Base-by-base conservation (phyloP, 805 yeast genomes). In the Kazachstania taianensis region DNA sequence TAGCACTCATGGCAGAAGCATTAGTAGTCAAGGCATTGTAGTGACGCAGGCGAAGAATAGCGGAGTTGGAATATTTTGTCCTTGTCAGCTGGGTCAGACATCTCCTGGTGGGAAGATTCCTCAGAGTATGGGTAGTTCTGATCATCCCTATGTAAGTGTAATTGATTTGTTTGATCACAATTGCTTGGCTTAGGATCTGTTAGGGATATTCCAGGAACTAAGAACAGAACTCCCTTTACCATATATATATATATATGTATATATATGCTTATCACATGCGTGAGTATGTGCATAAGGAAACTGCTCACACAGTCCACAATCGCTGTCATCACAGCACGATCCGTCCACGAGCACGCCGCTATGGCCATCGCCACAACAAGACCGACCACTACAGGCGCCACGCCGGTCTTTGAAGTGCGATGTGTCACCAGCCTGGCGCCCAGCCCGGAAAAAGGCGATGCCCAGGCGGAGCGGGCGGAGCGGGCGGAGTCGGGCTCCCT, bases 61-160 rank as follows among this genome's bases (percentile, higher is more conserved):
- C 36, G 20, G 28, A 19, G 15, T 20, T 33, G 15, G 36, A 33
- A 17, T 18, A 20, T 9, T 22, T 27, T 2, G 30, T 33, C 26
- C 29, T 33, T 10, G 36, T 28, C 29, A 33, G 10, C 13, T 33
- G 30, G 17, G 36, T 33, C 7, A 33, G 16, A 20, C 23, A 13
- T 15, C 17, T 22, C 14, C 15, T 28, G 17, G 31, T 15, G 20
- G 26, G 15, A 14, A 22, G 4, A 16, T 20, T 31, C 24, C 24
- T 31, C 14, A 31, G 10, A n/a, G n/a, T 19, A 12, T 20, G 16
- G 12, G 27, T 20, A 19, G 20, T 22, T 31, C 34, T 31, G 28
- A 31, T 20, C 34, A 31, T 31, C 14, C n/a, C 16, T 30, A 19
- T 5, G 13, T 30, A n/a, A n/a, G n/a, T n/a, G n/a, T n/a, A n/a